Conservation (phyloP, 495 filamentous ascomycete species). For the Aspergillus sclerotioniger region DNA sequence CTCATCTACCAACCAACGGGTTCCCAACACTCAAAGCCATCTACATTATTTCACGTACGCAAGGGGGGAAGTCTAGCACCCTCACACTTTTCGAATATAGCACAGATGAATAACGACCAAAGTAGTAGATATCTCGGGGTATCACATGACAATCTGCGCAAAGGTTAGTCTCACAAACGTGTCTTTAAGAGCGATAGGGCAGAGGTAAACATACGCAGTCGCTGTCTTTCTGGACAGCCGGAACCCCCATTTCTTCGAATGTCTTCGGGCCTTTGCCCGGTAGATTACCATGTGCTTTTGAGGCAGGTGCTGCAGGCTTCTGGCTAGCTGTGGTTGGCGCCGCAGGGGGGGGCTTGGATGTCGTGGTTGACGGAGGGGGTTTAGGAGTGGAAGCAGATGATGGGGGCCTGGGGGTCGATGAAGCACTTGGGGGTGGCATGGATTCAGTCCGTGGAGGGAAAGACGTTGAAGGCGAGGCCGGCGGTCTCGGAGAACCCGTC, state of each 20-base stretch:
- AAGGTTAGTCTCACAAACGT: constrained; percentile 26
- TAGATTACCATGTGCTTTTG: constrained; percentile 37
- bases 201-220: constrained; percentile 76
- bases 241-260: constrained; percentile 97
- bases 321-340: constrained; percentile 26
- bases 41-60: background rate
- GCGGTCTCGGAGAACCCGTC: constrained; percentile 30
- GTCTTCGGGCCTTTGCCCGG: constrained; percentile 87
- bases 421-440: constrained; percentile 28
- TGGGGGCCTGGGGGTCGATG: constrained; percentile 34
- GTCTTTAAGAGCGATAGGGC: background rate
- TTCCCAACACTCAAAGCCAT: background rate
- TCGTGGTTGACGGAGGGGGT: background rate
- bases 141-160: constrained; percentile 61
- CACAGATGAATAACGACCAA: constrained; percentile 11
- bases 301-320: constrained; percentile 30
- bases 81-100: constrained; percentile 1
- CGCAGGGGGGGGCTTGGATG: constrained; percentile 17
- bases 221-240: constrained; percentile 69
- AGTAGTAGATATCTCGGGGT: constrained; percentile 27
- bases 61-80: background rate
- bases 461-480: constrained; percentile 28
- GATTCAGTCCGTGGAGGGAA: constrained; percentile 38
- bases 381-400: constrained; percentile 12
- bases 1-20: background rate